phyloP scores from a whole-genome alignment of 768 basidiomycete species.

The Inosperma sp. region DNA sequence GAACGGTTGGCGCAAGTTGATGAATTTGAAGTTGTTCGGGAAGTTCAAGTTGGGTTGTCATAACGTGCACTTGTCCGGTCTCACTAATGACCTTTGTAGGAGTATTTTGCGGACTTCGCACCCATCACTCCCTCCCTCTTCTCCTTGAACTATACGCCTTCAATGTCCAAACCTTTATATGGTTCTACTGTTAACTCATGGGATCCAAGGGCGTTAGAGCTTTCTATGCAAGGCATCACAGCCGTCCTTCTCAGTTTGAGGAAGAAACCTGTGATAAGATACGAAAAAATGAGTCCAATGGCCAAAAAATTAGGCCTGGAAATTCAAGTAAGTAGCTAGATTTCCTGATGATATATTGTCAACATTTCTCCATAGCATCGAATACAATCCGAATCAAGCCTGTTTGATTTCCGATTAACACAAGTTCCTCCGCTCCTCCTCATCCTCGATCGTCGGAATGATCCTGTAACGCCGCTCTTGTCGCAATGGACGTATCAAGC shows the following conservation, averaged over 20 bases:
- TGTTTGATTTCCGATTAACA: constrained; percentile 91
- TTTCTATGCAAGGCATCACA: constrained; percentile 74
- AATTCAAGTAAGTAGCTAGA: constrained; percentile 58
- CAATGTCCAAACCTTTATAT: constrained; percentile 59
- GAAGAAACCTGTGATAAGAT: constrained; percentile 93
- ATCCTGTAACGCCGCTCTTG: constrained; percentile 92
- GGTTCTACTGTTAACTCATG: constrained; percentile 69
- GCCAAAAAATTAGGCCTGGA: constrained; percentile 87
- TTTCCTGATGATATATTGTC: background rate
- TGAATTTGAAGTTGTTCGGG: constrained; percentile 92
- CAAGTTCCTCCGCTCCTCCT: constrained; percentile 86
- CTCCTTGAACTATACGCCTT: constrained; percentile 76
- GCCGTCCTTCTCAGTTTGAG: constrained; percentile 90
- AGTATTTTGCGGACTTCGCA: constrained; percentile 96
- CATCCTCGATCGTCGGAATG: constrained; percentile 92
- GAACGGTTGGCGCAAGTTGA: constrained; percentile 92
- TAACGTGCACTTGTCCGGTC: background rate
- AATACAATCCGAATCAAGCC: constrained; percentile 70
- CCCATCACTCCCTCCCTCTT: constrained; percentile 84
- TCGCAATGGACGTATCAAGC: constrained; percentile 99
- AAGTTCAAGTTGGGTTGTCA: constrained; percentile 77
- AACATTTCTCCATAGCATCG: constrained; percentile 49
- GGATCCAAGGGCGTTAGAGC: constrained; percentile 68
- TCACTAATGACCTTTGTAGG: constrained; percentile 42
- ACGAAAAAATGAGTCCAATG: constrained; percentile 89